phyloP scores from a whole-genome alignment of 139 green algal species.

The Tetratostichococcus sp. region DNA sequence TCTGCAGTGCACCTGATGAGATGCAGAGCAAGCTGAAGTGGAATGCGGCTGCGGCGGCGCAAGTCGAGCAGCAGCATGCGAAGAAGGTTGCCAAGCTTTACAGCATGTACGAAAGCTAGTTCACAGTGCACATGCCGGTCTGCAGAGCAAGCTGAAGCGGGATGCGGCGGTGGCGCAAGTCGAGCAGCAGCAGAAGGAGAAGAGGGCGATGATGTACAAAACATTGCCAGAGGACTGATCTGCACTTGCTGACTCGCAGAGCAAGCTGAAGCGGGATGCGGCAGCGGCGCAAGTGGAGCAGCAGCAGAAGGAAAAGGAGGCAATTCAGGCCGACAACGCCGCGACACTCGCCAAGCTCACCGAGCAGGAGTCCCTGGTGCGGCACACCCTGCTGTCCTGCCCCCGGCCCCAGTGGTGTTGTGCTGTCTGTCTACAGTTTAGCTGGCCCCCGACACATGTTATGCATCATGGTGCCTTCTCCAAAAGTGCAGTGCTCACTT shows the following conservation, averaged over 20 bases:
- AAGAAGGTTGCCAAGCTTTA: conserved; percentile 45
- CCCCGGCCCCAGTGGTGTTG: too few relatives aligned
- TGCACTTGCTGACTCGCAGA: too few relatives aligned
- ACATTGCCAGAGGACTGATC: too few relatives aligned
- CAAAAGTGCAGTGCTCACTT: too few relatives aligned
- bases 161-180: conserved; percentile 66
- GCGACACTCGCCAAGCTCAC: conserved; percentile 51
- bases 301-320: conserved; percentile 68
- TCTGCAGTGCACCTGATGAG: too few relatives aligned
- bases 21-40: conserved; percentile 56
- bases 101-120: neutral
- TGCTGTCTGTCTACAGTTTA: too few relatives aligned
- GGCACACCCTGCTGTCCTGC: neutral
- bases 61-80: conserved; percentile 66
- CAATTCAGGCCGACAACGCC: conserved; percentile 68
- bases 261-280: conserved; percentile 64
- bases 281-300: conserved; percentile 67
- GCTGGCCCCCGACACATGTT: too few relatives aligned
- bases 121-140: too few relatives aligned
- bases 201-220: conserved; percentile 1
- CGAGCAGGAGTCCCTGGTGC: conserved; percentile 68
- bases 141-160: conserved; percentile 58
- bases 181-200: conserved; percentile 68
- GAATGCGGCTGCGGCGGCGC: conserved; percentile 63
- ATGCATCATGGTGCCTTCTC: too few relatives aligned